A percentile compares a stretch with the other conserved stretches of the same genome.
Evolutionary conservation across 108 stramenopile species (phyloP).

Genomic region (Thalassiosira profunda): DNA sequence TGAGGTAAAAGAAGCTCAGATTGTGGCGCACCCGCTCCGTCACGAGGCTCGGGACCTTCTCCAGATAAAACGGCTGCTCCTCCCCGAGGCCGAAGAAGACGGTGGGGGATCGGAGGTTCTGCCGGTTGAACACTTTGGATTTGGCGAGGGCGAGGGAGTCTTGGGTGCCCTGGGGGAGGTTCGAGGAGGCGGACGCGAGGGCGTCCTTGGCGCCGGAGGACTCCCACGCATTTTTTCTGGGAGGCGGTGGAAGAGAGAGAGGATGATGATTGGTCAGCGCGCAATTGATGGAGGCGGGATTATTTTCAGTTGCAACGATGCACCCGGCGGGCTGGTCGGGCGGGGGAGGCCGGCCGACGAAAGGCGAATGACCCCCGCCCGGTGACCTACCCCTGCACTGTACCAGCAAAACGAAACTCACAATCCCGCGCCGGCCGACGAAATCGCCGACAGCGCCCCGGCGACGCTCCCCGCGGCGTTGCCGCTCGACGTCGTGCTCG

Average conservation of each 20-base stretch:
- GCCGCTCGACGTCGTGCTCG: too few species aligned
- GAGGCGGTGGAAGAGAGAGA: not conserved
- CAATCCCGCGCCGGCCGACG: too few species aligned
- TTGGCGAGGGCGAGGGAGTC: constrained; percentile 63
- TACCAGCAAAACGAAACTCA: too few species aligned
- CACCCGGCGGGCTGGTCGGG: too few species aligned
- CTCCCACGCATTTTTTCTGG: constrained; percentile 88
- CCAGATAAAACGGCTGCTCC: constrained; percentile 88
- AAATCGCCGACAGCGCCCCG: too few species aligned
- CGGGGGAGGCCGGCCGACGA: too few species aligned
- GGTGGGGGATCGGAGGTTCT: constrained; percentile 69
- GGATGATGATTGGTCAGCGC: not conserved
- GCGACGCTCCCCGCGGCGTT: too few species aligned
- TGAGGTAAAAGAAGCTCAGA: constrained; percentile 86
- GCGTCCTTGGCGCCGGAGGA: constrained; percentile 72
- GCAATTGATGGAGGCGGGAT: not conserved
- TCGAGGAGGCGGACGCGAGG: constrained; percentile 55
- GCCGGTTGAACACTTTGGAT: constrained; percentile 68
- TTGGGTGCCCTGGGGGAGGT: constrained; percentile 82
- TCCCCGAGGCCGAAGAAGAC: constrained; percentile 90
- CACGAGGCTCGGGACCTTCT: constrained; percentile 71
- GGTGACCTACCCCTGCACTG: too few species aligned
- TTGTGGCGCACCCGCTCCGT: constrained; percentile 85
- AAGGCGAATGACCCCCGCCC: too few species aligned
- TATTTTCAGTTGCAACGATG: too few species aligned